Conservation (phyloP, 208 protist species). For the Trypanosoma scelopori region DNA sequence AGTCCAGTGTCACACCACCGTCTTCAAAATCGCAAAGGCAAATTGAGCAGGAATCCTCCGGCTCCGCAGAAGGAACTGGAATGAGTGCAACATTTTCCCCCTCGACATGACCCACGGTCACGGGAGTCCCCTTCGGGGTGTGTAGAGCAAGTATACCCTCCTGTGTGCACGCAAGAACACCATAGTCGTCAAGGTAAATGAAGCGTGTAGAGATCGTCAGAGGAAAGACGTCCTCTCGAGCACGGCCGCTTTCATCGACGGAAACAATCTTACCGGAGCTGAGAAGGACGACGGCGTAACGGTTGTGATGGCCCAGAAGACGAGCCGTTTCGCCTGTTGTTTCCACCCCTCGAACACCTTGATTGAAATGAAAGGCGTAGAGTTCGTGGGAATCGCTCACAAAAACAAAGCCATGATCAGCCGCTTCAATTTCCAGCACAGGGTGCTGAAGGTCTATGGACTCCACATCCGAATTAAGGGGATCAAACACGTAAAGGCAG, state of each 20-base stretch:
- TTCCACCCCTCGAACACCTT: conserved; percentile 40
- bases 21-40: conserved; percentile 84
- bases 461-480: conserved; percentile 49
- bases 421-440: conserved; percentile 40
- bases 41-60: conserved; percentile 55
- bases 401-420: conserved; percentile 78
- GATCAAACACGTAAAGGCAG: conserved; percentile 55
- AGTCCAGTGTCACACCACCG: conserved; percentile 77
- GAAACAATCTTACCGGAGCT: conserved; percentile 5
- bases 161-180: conserved; percentile 3
- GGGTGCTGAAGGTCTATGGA: conserved; percentile 34
- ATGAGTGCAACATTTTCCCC: neutral
- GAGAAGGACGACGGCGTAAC: conserved; percentile 19
- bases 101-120: neutral
- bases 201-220: conserved; percentile 18
- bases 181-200: conserved; percentile 7
- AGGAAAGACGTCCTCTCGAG: conserved; percentile 13
- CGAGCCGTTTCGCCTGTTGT: conserved; percentile 8
- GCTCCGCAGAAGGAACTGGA: conserved; percentile 7
- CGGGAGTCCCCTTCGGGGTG: neutral
- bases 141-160: conserved; percentile 11
- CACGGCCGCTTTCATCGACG: conserved; percentile 26
- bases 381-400: conserved; percentile 30
- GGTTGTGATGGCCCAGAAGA: conserved; percentile 47
- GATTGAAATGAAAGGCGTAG: conserved; percentile 68